A percentile compares a stretch with the other conserved stretches of the same genome.
Evolutionary conservation across 2,329 filamentous ascomycete species (phyloP).

Genomic region (Trichoderma harzianum): DNA sequence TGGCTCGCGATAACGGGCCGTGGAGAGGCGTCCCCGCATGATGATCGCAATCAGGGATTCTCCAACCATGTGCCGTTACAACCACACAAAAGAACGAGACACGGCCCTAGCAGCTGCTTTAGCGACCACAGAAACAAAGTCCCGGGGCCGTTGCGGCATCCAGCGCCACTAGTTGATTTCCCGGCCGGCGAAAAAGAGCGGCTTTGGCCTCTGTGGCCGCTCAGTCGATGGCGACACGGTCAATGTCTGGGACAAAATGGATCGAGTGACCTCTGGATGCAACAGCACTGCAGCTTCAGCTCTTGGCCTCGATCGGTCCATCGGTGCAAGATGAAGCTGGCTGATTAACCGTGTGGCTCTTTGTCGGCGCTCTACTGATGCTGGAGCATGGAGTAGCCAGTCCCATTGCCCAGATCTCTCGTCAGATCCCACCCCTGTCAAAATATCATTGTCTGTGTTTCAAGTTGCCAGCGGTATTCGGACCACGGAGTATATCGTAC

Average conservation of each 20-base stretch:
- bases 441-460: background rate
- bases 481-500: background rate
- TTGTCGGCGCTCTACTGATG: background rate
- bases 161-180: background rate
- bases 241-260: background rate
- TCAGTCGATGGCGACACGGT: background rate
- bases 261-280: constrained; percentile 5
- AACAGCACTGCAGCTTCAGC: constrained; percentile 15
- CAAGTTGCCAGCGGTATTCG: background rate
- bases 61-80: background rate
- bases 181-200: background rate
- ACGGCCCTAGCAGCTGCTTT: background rate
- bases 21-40: constrained; percentile 15
- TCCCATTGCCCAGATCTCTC: background rate
- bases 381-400: background rate
- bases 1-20: constrained; percentile 14
- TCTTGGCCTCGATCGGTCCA: constrained; percentile 4
- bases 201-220: background rate
- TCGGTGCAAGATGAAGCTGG: background rate
- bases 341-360: background rate
- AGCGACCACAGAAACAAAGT: background rate
- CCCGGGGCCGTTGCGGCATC: background rate
- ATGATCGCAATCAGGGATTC: constrained; percentile 14
- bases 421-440: constrained; percentile 3
- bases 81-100: background rate